Percentiles rank a stretch among this genome's conserved stretches.
Evolutionary conservation across 2,329 filamentous ascomycete genomes (phyloP).

Genomic region (Coleophoma eucalyptorum): DNA sequence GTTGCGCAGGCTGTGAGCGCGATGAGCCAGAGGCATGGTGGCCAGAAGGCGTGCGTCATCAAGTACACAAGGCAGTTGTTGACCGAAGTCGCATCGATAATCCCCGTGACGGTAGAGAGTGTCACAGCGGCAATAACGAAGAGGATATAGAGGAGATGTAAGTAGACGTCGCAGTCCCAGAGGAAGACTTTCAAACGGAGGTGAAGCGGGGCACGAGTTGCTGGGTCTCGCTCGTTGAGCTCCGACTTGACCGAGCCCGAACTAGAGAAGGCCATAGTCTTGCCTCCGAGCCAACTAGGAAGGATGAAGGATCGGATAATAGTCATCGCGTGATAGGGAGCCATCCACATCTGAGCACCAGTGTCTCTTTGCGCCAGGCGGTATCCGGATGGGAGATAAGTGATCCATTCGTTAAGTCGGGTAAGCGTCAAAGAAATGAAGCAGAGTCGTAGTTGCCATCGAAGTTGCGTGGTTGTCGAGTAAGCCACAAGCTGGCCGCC

Average conservation of each 20-base stretch:
- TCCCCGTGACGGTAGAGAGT: slow-evolving; percentile 39
- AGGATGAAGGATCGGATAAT: slow-evolving; percentile 55
- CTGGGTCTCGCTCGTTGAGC: slow-evolving; percentile 54
- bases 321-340: slow-evolving; percentile 55
- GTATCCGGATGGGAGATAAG: slow-evolving; percentile 57
- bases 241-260: slow-evolving; percentile 53
- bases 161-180: slow-evolving; percentile 50
- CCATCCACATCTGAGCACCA: slow-evolving; percentile 58
- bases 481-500: slow-evolving; percentile 55
- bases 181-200: slow-evolving; percentile 50
- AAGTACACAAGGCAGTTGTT: slow-evolving; percentile 34
- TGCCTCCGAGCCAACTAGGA: slow-evolving; percentile 55
- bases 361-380: slow-evolving; percentile 53
- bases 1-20: slow-evolving; percentile 32
- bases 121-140: slow-evolving; percentile 34
- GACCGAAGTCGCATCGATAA: slow-evolving; percentile 41
- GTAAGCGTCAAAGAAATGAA: slow-evolving; percentile 47
- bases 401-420: slow-evolving; percentile 52
- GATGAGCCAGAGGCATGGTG: slow-evolving; percentile 47
- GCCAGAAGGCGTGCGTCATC: slow-evolving; percentile 59
- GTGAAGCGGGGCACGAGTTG: slow-evolving; percentile 46
- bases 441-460: slow-evolving; percentile 53
- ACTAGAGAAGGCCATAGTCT: slow-evolving; percentile 54
- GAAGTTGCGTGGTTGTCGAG: slow-evolving; percentile 46
- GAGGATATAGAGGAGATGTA: slow-evolving; percentile 53